Base-by-base conservation (phyloP, 1,139 yeast genomes). In the Yamadazyma sp. region DNA sequence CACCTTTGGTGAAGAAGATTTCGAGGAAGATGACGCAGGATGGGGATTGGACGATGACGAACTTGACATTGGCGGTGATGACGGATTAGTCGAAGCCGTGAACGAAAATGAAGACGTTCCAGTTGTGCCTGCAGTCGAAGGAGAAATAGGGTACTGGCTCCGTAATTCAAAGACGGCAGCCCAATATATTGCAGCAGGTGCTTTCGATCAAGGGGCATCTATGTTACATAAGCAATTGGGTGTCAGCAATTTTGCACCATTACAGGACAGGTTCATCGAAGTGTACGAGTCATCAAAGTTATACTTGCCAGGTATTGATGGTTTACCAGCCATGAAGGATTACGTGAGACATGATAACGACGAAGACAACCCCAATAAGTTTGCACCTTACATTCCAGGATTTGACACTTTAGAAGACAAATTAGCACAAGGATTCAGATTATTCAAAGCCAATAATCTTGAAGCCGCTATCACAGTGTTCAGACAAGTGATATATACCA, bases 131-230 rank as follows among this genome's bases (percentile, higher is more conserved):
- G 39, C 59, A 6, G 62, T 60, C 17, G 73, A 75, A 15, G 77
- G 81, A 26, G 97, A 92, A 61, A 63, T 83, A 30, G 84, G 84
- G 4, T 64, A 67, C 49, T 94, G 99, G 98, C 77, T 87, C 31
- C 84, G 92, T 49, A 87, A 86, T 64, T 87, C 97, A 12, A 87
- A 85, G 47, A 77, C 92, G 38, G 89, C 98, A 4, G 98, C 96
- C 28, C 89, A 87, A 28, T 88, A 88, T 54, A 89, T 86, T 55
- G 97, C 98, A 1, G 91, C 97, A 2, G 99, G 99, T 51, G 87
- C 95, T 5, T 89, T 91, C 60, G 98, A 91, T 49, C 87, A 92
- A 46, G 98, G 98, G 33, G 94, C 97, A 28, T 92, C 88, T 52
- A 77, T 94, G 57, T 76, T 94, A 55, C 80, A 85, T 65, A 85